phyloP scores from a whole-genome alignment of 352 stramenopile species.

The Phytophthora pisi region DNA sequence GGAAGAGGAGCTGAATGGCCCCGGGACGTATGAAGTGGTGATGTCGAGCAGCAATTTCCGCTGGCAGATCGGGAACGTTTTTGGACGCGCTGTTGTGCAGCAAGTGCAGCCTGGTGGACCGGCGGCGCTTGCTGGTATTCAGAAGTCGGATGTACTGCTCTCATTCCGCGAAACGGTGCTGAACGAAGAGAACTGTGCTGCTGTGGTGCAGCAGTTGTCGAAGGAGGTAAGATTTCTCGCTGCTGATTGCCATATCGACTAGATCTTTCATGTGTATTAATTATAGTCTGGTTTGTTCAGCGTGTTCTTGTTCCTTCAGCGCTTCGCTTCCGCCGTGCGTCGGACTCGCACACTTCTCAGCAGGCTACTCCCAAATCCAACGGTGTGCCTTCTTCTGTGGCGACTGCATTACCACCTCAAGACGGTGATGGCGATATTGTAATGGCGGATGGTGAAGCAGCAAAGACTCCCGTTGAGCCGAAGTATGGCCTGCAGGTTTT shows the following conservation, averaged over 20 bases:
- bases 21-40: conserved; percentile 83
- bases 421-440: conserved; percentile 74
- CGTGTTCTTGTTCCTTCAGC: conserved; percentile 66
- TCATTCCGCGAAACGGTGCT: conserved; percentile 75
- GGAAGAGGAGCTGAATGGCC: conserved; percentile 55
- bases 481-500: conserved; percentile 84
- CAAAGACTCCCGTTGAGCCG: conserved; percentile 47
- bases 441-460: conserved; percentile 43
- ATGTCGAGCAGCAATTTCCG: conserved; percentile 74
- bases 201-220: conserved; percentile 78
- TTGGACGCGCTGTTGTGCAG: conserved; percentile 83
- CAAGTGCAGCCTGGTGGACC: conserved; percentile 70
- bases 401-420: conserved; percentile 9
- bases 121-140: conserved; percentile 70
- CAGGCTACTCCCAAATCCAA: conserved; percentile 20
- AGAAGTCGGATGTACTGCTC: conserved; percentile 87
- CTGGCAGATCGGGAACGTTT: conserved; percentile 88
- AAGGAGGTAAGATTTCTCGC: conserved; percentile 58
- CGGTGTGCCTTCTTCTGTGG: conserved; percentile 7
- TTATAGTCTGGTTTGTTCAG: conserved; percentile 31
- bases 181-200: conserved; percentile 77
- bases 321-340: conserved; percentile 74
- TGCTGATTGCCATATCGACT: not conserved
- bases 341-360: conserved; percentile 44
- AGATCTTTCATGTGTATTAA: conserved; percentile 7